Conservation (phyloP, 768 basidiomycete species). For the Coprinellus aureogranulatus region DNA sequence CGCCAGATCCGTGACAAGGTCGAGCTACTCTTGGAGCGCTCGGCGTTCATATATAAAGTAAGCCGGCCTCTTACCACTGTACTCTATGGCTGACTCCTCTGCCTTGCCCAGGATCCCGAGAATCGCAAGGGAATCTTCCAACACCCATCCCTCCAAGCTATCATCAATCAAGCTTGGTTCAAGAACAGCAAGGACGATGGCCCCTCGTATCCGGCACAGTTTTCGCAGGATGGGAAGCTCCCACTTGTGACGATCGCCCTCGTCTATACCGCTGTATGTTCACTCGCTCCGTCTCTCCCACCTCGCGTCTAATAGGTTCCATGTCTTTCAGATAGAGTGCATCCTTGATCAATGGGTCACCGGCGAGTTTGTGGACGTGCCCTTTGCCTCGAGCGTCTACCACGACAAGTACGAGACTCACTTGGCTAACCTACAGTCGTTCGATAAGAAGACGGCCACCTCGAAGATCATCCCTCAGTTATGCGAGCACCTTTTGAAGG, state of each 20-base stretch:
- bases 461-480: background rate
- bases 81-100: background rate
- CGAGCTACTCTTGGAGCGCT: background rate
- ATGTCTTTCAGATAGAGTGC: background rate
- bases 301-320: background rate
- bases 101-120: background rate
- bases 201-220: background rate
- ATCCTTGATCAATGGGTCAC: background rate
- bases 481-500: conserved; percentile 13
- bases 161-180: background rate
- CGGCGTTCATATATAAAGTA: background rate
- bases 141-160: background rate
- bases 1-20: background rate
- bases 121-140: conserved; percentile 1
- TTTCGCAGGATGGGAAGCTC: background rate
- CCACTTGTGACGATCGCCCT: background rate
- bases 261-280: background rate
- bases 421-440: background rate
- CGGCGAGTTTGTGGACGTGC: background rate
- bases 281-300: background rate
- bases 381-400: background rate
- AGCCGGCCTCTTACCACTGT: background rate
- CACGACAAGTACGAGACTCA: background rate
- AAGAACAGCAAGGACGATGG: background rate
- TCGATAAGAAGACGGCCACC: background rate